These are phyloP conservation scores for Aspergillus pseudoviridinutans DNA, from an alignment of 2,329 filamentous ascomycete genomes.

Conservation along the genomic window DNA sequence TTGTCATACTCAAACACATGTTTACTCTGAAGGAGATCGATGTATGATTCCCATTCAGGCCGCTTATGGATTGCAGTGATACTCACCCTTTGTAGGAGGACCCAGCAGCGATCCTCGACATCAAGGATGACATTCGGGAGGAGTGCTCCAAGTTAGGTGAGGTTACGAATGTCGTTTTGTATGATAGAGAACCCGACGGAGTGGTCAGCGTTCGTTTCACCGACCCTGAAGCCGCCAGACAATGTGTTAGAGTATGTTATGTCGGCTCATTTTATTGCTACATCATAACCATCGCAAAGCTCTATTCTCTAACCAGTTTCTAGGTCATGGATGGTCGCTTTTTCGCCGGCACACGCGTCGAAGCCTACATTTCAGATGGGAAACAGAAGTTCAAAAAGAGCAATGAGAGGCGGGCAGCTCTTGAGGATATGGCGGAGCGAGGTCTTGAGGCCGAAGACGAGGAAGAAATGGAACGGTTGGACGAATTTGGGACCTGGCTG, in stretches of 20 bases:
- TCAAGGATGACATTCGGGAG: slow-evolving; percentile 90
- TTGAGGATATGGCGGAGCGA: slow-evolving; percentile 47
- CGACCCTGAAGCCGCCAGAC: slow-evolving; percentile 64
- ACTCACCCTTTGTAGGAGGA: slow-evolving; percentile 56
- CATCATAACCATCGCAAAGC: not conserved
- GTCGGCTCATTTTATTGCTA: not conserved
- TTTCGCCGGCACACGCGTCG: slow-evolving; percentile 69
- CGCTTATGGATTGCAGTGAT: not conserved
- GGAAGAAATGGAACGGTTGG: slow-evolving; percentile 42
- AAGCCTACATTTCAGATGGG: slow-evolving; percentile 68
- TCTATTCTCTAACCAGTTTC: slow-evolving; percentile 5
- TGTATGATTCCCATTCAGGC: slow-evolving; percentile 24
- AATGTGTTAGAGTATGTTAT: slow-evolving; percentile 56
- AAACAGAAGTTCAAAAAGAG: slow-evolving; percentile 70
- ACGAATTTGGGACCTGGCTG: slow-evolving; percentile 49
- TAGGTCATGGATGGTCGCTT: slow-evolving; percentile 72
- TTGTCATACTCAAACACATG: slow-evolving; percentile 87
- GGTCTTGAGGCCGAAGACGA: slow-evolving; percentile 42
- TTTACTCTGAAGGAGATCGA: slow-evolving; percentile 83
- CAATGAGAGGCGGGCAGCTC: slow-evolving; percentile 41
- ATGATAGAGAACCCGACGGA: slow-evolving; percentile 79
- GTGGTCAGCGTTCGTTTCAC: slow-evolving; percentile 81
- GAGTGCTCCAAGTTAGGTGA: slow-evolving; percentile 82
- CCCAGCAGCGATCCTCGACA: slow-evolving; percentile 75
- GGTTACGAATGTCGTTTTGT: slow-evolving; percentile 88